Percentiles rank a stretch among this genome's conserved stretches.
Evolutionary conservation across 2,329 filamentous ascomycete species (phyloP).

Genomic region (Scedosporium dehoogii): DNA sequence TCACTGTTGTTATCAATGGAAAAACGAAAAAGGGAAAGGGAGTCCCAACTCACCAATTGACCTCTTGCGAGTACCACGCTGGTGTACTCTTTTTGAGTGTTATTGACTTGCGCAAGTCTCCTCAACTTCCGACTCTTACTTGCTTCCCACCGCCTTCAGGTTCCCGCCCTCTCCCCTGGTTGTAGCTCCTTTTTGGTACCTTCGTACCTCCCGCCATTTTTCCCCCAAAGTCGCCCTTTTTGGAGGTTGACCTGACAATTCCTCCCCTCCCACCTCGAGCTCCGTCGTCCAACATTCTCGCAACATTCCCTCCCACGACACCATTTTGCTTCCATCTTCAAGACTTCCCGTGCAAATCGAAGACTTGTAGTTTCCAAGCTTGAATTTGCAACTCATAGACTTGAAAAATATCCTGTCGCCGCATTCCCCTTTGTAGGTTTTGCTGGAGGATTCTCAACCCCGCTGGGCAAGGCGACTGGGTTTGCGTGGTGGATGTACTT

Average conservation of each 20-base stretch:
- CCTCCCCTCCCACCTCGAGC: constrained; percentile 3
- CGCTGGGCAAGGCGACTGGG: neutral
- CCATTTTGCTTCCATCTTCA: neutral
- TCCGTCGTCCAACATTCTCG: neutral
- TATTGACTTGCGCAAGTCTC: neutral
- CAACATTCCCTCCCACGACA: neutral
- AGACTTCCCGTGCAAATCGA: neutral
- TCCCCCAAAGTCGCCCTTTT: neutral
- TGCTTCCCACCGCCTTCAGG: neutral
- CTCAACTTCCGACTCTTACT: neutral
- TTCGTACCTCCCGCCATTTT: neutral
- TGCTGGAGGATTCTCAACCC: neutral
- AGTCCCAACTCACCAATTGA: neutral
- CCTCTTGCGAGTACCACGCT: too few species aligned
- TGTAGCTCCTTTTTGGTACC: neutral
- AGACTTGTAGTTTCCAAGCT: neutral
- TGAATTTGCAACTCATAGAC: neutral
- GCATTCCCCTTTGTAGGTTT: neutral
- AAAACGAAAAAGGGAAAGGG: neutral
- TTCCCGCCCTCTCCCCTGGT: neutral
- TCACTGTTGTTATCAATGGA: neutral
- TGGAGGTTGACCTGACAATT: constrained; percentile 1
- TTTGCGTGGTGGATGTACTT: neutral
- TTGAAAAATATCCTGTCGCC: neutral
- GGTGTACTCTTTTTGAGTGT: neutral